Base-by-base conservation (phyloP, 306 rosid genomes). In the Calophaca sinica region DNA sequence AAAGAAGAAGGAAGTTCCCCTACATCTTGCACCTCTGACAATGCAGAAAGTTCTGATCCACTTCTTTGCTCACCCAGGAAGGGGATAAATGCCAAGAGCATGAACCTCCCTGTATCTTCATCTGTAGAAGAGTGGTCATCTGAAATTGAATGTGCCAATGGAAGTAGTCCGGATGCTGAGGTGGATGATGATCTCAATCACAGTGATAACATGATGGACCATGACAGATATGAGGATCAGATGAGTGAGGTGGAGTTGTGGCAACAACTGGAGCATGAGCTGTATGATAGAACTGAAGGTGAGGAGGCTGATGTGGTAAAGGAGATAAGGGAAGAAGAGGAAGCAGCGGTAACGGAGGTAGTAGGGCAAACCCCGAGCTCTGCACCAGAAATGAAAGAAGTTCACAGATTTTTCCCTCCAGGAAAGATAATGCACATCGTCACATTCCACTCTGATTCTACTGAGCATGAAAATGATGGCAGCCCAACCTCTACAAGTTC, bases 381-480 rank as follows among this genome's bases (percentile, higher is more conserved):
- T 70, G 57, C 51, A 14, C 77, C 90, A 14, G 86, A 83, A 75
- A 79, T 76, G 66, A 91, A 90, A 68, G 97, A 91, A 76, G 86
- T 82, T 1, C 93, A 82, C 80, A 86, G 99, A 80, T 94, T 90
- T 62, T 94, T 87, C 62, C 99, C 97, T 12, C 84, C 97, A 1
- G 99, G 99, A 64, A 94, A 83, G 84, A 90, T 94, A 79, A 90
- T 92, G 97, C 99, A 92, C 74, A 85, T 94, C 38, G 88, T 92
- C 50, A 78, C 76, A 8, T 20, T 86, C 77, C 81, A 60, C 72
- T 57, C 83, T 1, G 82, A 77, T 59, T 45, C 7, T 45, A 75
- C 77, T 3, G 86, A 80, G 66, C 10, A 54, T 71, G 96, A 82
- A 68, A 70, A 54, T 55, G 86, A 87, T 68, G 72, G 35, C 62